These are phyloP conservation scores for Trifolium dubium DNA, from an alignment of 306 rosid species.

Conservation along the genomic window DNA sequence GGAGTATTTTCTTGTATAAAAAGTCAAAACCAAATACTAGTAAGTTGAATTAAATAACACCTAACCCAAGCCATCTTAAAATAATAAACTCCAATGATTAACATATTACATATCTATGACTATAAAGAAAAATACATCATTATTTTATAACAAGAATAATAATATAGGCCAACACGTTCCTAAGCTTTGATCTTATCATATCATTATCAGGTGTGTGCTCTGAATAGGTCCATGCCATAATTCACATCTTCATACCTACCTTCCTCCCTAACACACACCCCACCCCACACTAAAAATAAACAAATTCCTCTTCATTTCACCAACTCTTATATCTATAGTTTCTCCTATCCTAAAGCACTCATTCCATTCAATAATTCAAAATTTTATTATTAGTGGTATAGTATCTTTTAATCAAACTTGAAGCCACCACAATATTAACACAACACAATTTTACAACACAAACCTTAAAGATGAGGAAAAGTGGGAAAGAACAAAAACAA, in stretches of 20 bases:
- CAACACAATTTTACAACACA: conserved; percentile 8
- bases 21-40: neutral
- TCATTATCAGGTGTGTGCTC: conserved; percentile 17
- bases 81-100: neutral
- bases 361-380: neutral
- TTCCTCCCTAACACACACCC: neutral
- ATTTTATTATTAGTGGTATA: neutral
- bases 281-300: neutral
- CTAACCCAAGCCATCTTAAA: neutral
- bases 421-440: neutral
- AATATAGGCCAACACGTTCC: conserved; percentile 31
- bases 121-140: neutral
- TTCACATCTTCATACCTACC: conserved; percentile 38
- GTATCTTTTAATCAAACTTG: neutral
- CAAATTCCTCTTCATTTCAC: neutral
- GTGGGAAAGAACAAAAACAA: conserved; percentile 49
- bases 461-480: conserved; percentile 47
- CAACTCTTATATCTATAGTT: neutral
- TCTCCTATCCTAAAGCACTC: neutral
- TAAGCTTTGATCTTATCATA: conserved; percentile 50
- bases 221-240: conserved; percentile 48
- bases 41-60: neutral
- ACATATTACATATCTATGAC: no score
- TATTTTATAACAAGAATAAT: neutral
- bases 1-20: neutral